phyloP scores from a whole-genome alignment of 148 eudicot species.

The Talinum fruticosum region DNA sequence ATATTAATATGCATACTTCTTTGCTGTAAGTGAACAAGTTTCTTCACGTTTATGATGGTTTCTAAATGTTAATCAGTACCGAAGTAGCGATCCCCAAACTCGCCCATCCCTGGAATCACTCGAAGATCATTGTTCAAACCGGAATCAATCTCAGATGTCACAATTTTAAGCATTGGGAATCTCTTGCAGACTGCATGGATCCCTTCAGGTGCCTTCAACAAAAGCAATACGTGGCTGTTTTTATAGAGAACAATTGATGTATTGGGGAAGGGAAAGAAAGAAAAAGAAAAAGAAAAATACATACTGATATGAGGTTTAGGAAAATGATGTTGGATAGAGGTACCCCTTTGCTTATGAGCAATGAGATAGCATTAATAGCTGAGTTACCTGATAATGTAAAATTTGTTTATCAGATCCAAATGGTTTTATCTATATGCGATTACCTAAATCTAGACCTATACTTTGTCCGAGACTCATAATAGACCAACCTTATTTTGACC shows the following conservation, averaged over 20 bases:
- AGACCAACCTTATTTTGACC: too few relatives aligned
- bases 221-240: not conserved
- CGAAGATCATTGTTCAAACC: constrained; percentile 39
- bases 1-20: too few relatives aligned
- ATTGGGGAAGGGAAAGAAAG: not conserved
- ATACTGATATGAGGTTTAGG: constrained; percentile 67
- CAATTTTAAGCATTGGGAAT: constrained; percentile 53
- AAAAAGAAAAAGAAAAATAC: constrained; percentile 6
- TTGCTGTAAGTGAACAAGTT: too few relatives aligned
- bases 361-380: constrained; percentile 56
- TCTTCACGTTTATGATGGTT: too few relatives aligned
- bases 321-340: constrained; percentile 62
- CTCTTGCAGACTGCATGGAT: constrained; percentile 52
- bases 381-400: constrained; percentile 46
- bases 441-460: too few relatives aligned
- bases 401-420: not conserved
- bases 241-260: too few relatives aligned
- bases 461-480: too few relatives aligned
- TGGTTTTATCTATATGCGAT: not conserved
- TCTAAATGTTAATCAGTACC: constrained; percentile 36
- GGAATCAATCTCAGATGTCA: constrained; percentile 61
- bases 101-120: constrained; percentile 74
- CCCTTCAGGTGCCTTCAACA: constrained; percentile 63
- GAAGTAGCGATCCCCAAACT: constrained; percentile 66
- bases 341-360: constrained; percentile 59